Percentiles rank a stretch among this genome's conserved stretches.
Evolutionary conservation across 1,139 yeast genomes (phyloP).

Genomic region (Hanseniaspora sp.): DNA sequence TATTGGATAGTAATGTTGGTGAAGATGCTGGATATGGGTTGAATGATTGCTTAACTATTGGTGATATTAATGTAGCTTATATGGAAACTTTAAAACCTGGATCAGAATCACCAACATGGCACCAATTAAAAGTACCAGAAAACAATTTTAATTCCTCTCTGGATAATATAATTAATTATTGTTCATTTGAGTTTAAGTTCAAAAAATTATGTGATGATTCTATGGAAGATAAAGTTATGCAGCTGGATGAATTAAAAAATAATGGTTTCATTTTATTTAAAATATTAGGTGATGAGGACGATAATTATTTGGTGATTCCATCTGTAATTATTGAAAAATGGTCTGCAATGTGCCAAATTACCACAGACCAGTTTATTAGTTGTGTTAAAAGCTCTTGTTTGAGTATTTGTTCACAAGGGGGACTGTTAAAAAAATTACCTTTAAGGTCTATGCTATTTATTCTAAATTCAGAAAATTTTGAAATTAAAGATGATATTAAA

Average conservation of each 20-base stretch:
- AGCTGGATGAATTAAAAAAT: not conserved
- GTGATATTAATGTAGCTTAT: slow-evolving; percentile 78
- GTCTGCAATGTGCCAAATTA: slow-evolving; percentile 2
- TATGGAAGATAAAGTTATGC: not conserved
- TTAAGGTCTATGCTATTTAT: slow-evolving; percentile 48
- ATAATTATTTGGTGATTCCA: slow-evolving; percentile 4
- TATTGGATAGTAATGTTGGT: slow-evolving; percentile 44
- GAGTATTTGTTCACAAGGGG: slow-evolving; percentile 12
- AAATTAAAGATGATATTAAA: slow-evolving; percentile 45
- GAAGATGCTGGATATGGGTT: slow-evolving; percentile 25
- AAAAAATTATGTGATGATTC: slow-evolving; percentile 3
- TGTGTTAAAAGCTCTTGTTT: slow-evolving; percentile 8
- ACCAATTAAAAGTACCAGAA: not conserved
- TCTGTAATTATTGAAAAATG: not conserved
- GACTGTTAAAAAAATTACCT: slow-evolving; percentile 33
- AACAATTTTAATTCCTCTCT: not conserved
- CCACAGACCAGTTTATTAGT: slow-evolving; percentile 4
- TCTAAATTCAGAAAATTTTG: slow-evolving; percentile 38
- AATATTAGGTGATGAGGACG: slow-evolving; percentile 5
- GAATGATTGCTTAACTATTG: slow-evolving; percentile 69
- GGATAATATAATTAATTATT: not conserved
- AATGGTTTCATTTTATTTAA: not conserved
- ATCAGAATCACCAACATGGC: not conserved
- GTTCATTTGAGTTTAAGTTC: slow-evolving; percentile 3
- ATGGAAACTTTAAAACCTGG: slow-evolving; percentile 50